Percentiles rank a stretch among this genome's conserved stretches.
These are phyloP conservation scores for Diaporthe eres DNA, from an alignment of 2,329 filamentous ascomycete species.

Conservation along the genomic window DNA sequence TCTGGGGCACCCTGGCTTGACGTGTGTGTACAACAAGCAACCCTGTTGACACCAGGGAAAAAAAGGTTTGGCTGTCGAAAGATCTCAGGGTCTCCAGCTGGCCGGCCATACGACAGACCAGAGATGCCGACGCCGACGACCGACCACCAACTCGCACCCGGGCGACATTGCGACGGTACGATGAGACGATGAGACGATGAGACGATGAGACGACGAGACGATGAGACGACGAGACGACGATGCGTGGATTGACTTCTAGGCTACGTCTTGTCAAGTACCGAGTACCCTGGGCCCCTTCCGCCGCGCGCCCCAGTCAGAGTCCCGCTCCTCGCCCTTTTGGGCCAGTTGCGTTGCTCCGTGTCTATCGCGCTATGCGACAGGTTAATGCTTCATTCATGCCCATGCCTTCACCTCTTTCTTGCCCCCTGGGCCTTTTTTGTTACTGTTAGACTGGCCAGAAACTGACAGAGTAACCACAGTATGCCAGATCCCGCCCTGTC, in stretches of 20 bases:
- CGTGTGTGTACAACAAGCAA: neutral
- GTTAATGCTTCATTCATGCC: slow-evolving; percentile 31
- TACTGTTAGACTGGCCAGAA: neutral
- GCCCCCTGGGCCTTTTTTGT: neutral
- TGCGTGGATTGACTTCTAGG: slow-evolving; percentile 9
- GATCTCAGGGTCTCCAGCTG: slow-evolving; percentile 12
- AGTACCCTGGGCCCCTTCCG: slow-evolving; percentile 13
- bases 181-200: neutral
- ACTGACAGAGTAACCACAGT: neutral
- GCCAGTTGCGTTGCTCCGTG: slow-evolving; percentile 1
- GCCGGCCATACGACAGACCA: neutral
- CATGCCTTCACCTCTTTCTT: neutral
- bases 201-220: slow-evolving; percentile 1
- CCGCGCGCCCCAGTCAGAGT: slow-evolving; percentile 16
- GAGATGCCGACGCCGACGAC: neutral
- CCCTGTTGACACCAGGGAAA: neutral
- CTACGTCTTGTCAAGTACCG: slow-evolving; percentile 27
- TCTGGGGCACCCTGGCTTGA: slow-evolving; percentile 13
- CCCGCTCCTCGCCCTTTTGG: slow-evolving; percentile 23
- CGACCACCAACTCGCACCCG: neutral
- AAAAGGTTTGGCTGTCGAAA: neutral
- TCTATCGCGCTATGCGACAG: slow-evolving; percentile 32
- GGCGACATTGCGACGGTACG: neutral
- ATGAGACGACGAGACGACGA: slow-evolving; percentile 1
- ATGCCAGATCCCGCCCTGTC: slow-evolving; percentile 26